Base-by-base conservation (phyloP, 768 basidiomycete species). In the Amylocystis lapponica region DNA sequence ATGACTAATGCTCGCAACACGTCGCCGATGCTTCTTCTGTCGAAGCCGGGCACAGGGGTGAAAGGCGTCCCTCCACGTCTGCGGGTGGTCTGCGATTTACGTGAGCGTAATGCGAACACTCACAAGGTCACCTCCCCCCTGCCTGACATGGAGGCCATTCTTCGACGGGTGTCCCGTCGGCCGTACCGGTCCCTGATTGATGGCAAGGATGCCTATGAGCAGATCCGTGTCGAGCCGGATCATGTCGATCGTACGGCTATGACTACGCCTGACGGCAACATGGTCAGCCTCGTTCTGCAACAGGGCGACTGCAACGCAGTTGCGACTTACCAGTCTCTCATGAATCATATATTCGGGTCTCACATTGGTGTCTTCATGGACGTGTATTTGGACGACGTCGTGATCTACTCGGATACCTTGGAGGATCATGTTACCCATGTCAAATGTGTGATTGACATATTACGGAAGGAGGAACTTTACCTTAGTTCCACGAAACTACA, bases 381-480 rank as follows among this genome's bases (percentile, higher is more conserved):
- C 21, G 55, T 62, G 0, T 66, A 65, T 38, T 54, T 64, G 2
- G 63, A 67, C 36, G 58, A 63, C 27, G 54, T 70, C 5, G 48
- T 63, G 3, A 53, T 67, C 32, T 65, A 59, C 39, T 64, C 65
- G 0, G 39, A 58, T 6, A 54, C 51, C 0, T 20, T 57, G 0
- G 54, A 56, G 0, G 57, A 59, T 0, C 66, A 66, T 23, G 17
- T 63, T 2, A 22, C 32, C n/a, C 54, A 56, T 36, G 47, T 60
- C 6, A 39, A 40, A 4, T 25, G 48, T 1, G 45, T 56, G 0
- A 36, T 53, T 27, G 48, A 50, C 20, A 43, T 48, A 2, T 41
- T 52, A 3, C 13, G 29, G 21, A 16, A 26, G 0, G 51, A 52
- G 20, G 16, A 43, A 44, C 30, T 63, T 17, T 62, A 43, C 43